phyloP scores from a whole-genome alignment of 768 basidiomycete species.

The Rhodocollybia butyracea region DNA sequence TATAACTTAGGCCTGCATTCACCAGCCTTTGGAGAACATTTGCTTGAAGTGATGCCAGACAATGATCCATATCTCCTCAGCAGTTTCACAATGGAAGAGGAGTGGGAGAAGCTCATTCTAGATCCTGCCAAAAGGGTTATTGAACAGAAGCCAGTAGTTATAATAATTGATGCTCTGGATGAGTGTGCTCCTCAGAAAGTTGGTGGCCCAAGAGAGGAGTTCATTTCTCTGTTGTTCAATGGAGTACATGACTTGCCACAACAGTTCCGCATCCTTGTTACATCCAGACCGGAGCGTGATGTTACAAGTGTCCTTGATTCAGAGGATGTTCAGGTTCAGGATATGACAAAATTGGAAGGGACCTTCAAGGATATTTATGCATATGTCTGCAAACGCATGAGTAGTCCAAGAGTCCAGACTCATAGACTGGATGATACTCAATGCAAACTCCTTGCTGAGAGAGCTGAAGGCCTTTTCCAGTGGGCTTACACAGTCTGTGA shows the following conservation, averaged over 20 bases:
- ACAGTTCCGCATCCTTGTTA: not conserved
- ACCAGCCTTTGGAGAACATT: no score
- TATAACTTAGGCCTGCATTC: no score
- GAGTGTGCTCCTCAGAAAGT: not conserved
- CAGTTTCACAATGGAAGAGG: no score
- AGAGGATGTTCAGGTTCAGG: no score
- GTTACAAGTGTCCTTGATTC: not conserved
- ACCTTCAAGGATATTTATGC: no score
- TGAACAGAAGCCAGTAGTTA: not conserved
- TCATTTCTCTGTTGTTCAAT: no score
- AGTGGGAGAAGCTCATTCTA: no score
- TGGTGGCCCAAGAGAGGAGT: not conserved
- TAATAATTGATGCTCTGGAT: not conserved
- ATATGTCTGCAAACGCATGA: no score
- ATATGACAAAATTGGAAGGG: no score
- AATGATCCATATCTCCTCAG: no score
- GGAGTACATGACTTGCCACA: not conserved
- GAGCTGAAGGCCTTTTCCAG: not conserved
- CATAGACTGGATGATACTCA: not conserved
- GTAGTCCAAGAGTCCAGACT: not conserved
- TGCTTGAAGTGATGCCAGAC: no score
- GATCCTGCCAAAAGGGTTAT: no score
- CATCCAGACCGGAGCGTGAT: not conserved
- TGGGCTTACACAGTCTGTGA: not conserved
- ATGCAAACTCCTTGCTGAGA: not conserved